These are phyloP conservation scores for Madurella fahalii DNA, from an alignment of 2,329 filamentous ascomycete species.

Conservation along the genomic window DNA sequence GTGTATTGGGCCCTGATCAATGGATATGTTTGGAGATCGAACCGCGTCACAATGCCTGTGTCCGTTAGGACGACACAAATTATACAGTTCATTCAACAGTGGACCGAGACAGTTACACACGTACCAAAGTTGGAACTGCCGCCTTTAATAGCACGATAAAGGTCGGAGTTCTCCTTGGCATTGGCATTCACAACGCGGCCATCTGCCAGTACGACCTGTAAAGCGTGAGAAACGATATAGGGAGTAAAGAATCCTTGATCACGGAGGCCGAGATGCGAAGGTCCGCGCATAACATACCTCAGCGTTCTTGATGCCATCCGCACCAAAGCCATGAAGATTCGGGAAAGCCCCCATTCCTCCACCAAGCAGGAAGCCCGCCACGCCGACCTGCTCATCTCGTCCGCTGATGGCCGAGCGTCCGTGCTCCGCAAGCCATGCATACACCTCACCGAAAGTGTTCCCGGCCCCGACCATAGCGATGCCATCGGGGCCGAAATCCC, in stretches of 20 bases:
- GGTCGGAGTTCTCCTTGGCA: not conserved
- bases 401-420: not conserved
- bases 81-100: no score
- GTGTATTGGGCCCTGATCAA: conserved; percentile 1
- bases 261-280: not conserved
- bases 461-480: not conserved
- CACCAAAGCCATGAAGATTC: not conserved
- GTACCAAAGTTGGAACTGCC: not conserved
- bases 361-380: not conserved
- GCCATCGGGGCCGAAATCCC: not conserved
- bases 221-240: not conserved
- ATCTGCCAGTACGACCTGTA: not conserved
- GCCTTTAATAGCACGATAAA: not conserved
- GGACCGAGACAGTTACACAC: not conserved
- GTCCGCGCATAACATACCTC: not conserved
- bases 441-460: not conserved
- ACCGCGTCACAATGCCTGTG: not conserved
- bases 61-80: not conserved
- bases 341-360: not conserved
- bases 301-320: not conserved
- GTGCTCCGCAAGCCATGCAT: not conserved
- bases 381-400: not conserved
- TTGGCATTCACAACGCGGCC: not conserved
- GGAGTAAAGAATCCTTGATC: not conserved
- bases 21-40: not conserved